Evolutionary conservation across 1,284 basidiomycete species (phyloP).

Genomic region (Peniophora sp.): DNA sequence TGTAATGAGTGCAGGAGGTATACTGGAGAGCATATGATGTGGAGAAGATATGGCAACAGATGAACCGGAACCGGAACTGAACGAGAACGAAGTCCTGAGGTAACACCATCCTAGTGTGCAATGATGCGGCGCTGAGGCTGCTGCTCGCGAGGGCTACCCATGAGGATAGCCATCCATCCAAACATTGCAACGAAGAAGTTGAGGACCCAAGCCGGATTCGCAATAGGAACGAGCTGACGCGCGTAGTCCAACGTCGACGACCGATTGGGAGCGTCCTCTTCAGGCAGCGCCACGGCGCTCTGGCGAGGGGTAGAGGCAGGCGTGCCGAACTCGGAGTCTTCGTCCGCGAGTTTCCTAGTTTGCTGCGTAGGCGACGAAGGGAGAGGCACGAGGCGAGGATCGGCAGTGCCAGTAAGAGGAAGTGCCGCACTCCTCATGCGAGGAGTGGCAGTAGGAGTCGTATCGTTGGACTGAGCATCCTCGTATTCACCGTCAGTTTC

Average conservation of each 20-base stretch:
- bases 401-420: conserved; percentile 9
- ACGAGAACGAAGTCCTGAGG: neutral
- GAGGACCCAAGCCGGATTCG: conserved; percentile 72
- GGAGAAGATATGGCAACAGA: neutral
- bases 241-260: conserved; percentile 53
- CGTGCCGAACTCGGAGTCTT: conserved; percentile 18
- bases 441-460: conserved; percentile 12
- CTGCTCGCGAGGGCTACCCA: conserved; percentile 17
- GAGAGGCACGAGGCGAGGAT: conserved; percentile 25
- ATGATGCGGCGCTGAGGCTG: neutral
- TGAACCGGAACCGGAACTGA: neutral
- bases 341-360: conserved; percentile 4
- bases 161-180: conserved; percentile 59
- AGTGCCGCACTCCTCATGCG: conserved; percentile 12
- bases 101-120: neutral
- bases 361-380: conserved; percentile 17
- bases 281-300: neutral
- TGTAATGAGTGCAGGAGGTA: neutral
- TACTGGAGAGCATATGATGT: neutral
- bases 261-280: conserved; percentile 17
- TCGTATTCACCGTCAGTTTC: conserved; percentile 27
- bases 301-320: conserved; percentile 14
- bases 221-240: conserved; percentile 54
- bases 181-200: conserved; percentile 71
- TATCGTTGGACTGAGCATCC: conserved; percentile 23